Evolutionary conservation across 495 filamentous ascomycete genomes (phyloP).

Genomic region (Penicillium atrosanguineum): DNA sequence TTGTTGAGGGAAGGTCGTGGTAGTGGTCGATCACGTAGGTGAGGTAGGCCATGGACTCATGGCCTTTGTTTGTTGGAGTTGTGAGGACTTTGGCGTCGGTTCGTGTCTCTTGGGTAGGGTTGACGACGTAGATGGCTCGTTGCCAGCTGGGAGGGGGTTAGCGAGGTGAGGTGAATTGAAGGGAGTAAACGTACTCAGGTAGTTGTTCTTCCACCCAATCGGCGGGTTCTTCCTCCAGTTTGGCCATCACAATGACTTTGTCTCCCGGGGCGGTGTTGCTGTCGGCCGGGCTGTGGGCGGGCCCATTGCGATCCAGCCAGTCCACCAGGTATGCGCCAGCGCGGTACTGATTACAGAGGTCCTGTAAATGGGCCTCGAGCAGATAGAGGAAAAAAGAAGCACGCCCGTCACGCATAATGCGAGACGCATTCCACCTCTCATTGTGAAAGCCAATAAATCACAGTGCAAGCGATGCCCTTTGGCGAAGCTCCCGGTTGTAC

Average conservation of each 20-base stretch:
- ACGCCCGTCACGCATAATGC: constrained; percentile 29
- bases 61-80: constrained; percentile 62
- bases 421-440: constrained; percentile 41
- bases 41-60: constrained; percentile 74
- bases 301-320: constrained; percentile 27
- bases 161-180: background rate
- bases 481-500: constrained; percentile 7
- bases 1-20: constrained; percentile 61
- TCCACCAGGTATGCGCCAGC: constrained; percentile 41
- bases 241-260: constrained; percentile 59
- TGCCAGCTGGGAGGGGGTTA: constrained; percentile 40
- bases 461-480: constrained; percentile 3
- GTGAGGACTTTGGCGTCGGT: constrained; percentile 37
- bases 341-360: constrained; percentile 45
- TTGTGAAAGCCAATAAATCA: constrained; percentile 22
- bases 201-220: constrained; percentile 59
- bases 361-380: constrained; percentile 35
- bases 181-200: constrained; percentile 36
- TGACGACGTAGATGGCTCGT: constrained; percentile 63
- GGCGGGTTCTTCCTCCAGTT: constrained; percentile 53
- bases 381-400: constrained; percentile 36
- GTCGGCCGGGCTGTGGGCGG: constrained; percentile 4
- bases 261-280: constrained; percentile 23
- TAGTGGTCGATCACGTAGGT: constrained; percentile 73
- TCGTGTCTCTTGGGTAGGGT: constrained; percentile 53